A percentile compares a stretch with the other conserved stretches of the same genome.
These are phyloP conservation scores for Fusarium nanum DNA, from an alignment of 2,329 filamentous ascomycete genomes.

Conservation along the genomic window DNA sequence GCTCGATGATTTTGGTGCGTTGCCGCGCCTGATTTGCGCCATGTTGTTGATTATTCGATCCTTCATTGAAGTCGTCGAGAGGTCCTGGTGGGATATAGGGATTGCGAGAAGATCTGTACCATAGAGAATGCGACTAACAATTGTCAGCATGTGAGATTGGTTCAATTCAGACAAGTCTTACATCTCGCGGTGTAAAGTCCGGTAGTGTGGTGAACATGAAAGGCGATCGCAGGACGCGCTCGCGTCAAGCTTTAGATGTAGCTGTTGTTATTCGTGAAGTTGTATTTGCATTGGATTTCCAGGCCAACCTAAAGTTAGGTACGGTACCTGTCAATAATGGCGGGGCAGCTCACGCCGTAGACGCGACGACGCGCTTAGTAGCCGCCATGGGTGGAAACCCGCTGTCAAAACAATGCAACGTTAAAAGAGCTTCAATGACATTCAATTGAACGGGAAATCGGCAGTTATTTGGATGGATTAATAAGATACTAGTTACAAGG, in stretches of 20 bases:
- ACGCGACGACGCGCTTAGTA: constrained; percentile 42
- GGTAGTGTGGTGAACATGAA: constrained; percentile 73
- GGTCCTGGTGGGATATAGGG: constrained; percentile 54
- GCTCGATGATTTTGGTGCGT: constrained; percentile 61
- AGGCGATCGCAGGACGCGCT: constrained; percentile 36
- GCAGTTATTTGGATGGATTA: background rate
- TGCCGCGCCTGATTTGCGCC: constrained; percentile 52
- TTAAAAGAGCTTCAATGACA: background rate
- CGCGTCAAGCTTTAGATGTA: constrained; percentile 30
- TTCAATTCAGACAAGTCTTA: constrained; percentile 54
- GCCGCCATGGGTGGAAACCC: constrained; percentile 34
- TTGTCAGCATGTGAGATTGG: constrained; percentile 16
- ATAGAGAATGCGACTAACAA: constrained; percentile 75
- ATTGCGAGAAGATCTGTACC: constrained; percentile 75
- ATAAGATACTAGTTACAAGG: constrained; percentile 7
- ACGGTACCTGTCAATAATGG: constrained; percentile 8
- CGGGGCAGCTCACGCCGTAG: constrained; percentile 37
- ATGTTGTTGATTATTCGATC: constrained; percentile 45
- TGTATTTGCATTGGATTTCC: constrained; percentile 29
- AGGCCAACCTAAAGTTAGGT: constrained; percentile 20
- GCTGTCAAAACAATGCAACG: constrained; percentile 22
- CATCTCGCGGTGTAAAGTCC: constrained; percentile 76
- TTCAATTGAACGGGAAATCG: background rate
- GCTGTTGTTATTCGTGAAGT: constrained; percentile 29
- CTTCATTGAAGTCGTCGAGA: constrained; percentile 49